Percentiles rank a stretch among this genome's conserved stretches.
Evolutionary conservation across 345 rosid genomes (phyloP).

Genomic region (Murraya paniculata): DNA sequence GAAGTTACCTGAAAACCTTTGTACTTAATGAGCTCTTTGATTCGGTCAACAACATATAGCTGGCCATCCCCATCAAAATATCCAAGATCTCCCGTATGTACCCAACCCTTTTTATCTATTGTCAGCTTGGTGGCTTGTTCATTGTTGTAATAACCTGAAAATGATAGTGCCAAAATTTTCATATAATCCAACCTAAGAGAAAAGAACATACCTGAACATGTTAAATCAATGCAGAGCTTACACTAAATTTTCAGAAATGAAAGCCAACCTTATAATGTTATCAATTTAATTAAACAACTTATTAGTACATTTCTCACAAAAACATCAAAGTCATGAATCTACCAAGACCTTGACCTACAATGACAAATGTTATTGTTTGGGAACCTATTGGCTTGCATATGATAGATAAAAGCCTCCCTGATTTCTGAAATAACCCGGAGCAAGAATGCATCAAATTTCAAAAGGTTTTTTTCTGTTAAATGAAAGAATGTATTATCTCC

Average conservation of each 20-base stretch:
- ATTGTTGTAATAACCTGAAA: conserved; percentile 74
- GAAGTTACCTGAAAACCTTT: conserved; percentile 84
- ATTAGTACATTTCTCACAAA: neutral
- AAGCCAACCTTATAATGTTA: neutral
- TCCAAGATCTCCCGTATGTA: conserved; percentile 92
- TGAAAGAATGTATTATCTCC: neutral
- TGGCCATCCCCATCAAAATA: conserved; percentile 73
- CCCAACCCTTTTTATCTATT: conserved; percentile 79
- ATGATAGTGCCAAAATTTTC: neutral
- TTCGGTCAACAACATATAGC: conserved; percentile 73
- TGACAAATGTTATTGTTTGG: neutral
- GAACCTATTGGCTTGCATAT: neutral
- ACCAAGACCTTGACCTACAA: neutral
- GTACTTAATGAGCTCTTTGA: conserved; percentile 90
- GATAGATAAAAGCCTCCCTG: neutral
- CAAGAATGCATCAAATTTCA: no score
- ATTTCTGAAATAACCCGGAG: no score
- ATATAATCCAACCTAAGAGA: neutral
- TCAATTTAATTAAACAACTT: neutral
- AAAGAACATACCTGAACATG: neutral
- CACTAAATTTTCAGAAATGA: neutral
- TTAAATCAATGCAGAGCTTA: neutral
- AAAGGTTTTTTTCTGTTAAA: neutral
- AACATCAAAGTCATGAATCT: neutral
- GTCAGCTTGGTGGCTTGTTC: conserved; percentile 73